phyloP scores from a whole-genome alignment of 768 basidiomycete species.

The Collybia nuda region DNA sequence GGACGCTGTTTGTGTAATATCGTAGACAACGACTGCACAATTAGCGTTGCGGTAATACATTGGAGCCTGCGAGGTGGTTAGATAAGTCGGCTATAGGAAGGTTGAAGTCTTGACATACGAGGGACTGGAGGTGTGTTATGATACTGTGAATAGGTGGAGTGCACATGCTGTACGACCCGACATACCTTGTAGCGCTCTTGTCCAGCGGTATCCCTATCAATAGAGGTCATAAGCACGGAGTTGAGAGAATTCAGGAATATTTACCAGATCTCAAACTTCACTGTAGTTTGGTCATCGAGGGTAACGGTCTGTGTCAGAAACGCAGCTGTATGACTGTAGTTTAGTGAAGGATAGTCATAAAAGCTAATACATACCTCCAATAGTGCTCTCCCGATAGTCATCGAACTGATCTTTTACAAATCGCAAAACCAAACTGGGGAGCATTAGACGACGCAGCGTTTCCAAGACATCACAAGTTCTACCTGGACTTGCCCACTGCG shows the following conservation, averaged over 20 bases:
- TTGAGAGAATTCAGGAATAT: slow-evolving; percentile 17
- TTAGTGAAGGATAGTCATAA: neutral
- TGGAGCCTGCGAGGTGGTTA: slow-evolving; percentile 56
- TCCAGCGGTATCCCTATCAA: slow-evolving; percentile 86
- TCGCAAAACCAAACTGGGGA: slow-evolving; percentile 80
- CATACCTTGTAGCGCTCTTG: slow-evolving; percentile 92
- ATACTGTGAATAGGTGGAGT: slow-evolving; percentile 10
- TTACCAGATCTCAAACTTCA: slow-evolving; percentile 99
- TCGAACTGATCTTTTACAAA: slow-evolving; percentile 98
- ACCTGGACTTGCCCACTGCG: slow-evolving; percentile 97
- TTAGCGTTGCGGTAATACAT: slow-evolving; percentile 98
- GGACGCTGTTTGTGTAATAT: slow-evolving; percentile 90
- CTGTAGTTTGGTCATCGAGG: slow-evolving; percentile 82
- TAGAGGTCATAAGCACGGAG: slow-evolving; percentile 4
- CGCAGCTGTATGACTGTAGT: slow-evolving; percentile 58
- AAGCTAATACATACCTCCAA: slow-evolving; percentile 61
- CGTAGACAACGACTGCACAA: slow-evolving; percentile 93
- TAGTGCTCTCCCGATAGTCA: slow-evolving; percentile 93
- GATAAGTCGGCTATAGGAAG: neutral
- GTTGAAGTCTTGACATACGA: slow-evolving; percentile 35
- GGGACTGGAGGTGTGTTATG: slow-evolving; percentile 20
- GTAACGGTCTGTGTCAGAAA: slow-evolving; percentile 98
- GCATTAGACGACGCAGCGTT: slow-evolving; percentile 23
- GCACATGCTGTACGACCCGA: slow-evolving; percentile 6
- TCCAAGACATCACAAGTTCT: slow-evolving; percentile 22